Percentiles rank a stretch among this genome's conserved stretches.
phyloP scores from a whole-genome alignment of 176 grass and related monocot genomes.

The Olyra latifolia region DNA sequence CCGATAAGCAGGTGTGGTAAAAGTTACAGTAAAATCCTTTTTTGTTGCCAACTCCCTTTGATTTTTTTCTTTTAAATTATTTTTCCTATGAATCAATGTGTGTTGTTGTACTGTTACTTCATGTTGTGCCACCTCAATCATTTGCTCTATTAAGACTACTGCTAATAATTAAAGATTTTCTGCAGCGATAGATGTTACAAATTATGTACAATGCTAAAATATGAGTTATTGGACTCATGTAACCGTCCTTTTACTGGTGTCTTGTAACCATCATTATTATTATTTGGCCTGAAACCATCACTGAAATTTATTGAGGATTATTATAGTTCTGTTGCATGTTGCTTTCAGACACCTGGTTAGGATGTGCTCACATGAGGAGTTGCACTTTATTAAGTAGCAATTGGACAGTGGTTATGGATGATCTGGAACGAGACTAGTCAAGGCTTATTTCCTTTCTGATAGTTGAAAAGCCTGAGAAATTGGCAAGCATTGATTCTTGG shows the following conservation, averaged over 20 bases:
- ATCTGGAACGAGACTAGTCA: conserved; percentile 14
- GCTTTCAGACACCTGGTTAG: conserved; percentile 13
- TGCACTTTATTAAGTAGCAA: conserved; percentile 20
- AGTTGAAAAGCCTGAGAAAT: background rate
- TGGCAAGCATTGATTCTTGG: background rate
- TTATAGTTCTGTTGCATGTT: conserved; percentile 30
- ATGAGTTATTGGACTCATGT: background rate
- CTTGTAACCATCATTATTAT: background rate
- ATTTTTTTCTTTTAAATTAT: background rate
- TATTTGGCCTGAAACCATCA: background rate
- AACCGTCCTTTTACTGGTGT: background rate
- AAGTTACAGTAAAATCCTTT: background rate
- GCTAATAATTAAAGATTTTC: conserved; percentile 11
- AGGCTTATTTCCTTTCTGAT: background rate
- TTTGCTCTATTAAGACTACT: background rate
- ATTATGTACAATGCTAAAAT: background rate
- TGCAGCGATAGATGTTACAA: background rate
- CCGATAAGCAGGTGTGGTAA: background rate
- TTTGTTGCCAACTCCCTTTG: background rate
- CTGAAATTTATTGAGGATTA: conserved; percentile 3
- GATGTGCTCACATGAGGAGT: background rate
- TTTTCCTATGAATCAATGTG: background rate
- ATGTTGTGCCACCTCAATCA: background rate
- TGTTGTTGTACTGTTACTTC: background rate
- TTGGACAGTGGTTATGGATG: background rate